Base-by-base conservation (phyloP, 1,284 basidiomycete genomes). In the Pholiota adiposa region DNA sequence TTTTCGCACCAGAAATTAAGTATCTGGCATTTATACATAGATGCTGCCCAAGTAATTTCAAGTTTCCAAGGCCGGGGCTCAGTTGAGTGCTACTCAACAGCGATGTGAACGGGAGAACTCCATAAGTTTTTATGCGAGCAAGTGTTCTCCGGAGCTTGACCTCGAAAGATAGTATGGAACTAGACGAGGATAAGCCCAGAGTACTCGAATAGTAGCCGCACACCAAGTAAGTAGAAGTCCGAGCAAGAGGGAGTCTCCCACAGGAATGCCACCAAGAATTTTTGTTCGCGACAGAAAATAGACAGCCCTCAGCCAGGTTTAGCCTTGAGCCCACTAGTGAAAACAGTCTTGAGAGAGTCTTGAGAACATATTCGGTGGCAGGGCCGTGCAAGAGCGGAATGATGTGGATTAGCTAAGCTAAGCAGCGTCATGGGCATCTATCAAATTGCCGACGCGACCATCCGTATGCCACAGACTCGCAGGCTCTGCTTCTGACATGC, bases 401-500 rank as follows among this genome's bases (percentile, higher is more conserved):
- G 11, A 23, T 23, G 5, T 16, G 9, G 21, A 23, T 46, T 23
- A 46, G 12, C 43, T 46, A 27, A 23, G 43, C 3, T 18, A 18
- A 19, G 44, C 25, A 46, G 25, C 12, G 5, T 27, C 16, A 50
- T 33, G 48, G 48, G 16, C n/a, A 33, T 50, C 48, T 33, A 50
- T 50, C 48, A 50, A 50, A 34, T 50, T 50, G 19, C 48, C 48
- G 48, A 34, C 48, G 48, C 27, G 48, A 50, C 48, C 48, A 34
- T 50, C 29, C 7, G 46, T 31, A 50, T 19, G n/a, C n/a, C 5
- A 34, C 9, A 50, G n/a, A n/a, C n/a, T 34, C 48, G 48, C 48
- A 50, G 48, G 48, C 31, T 29, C 18, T 33, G 48, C 31, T 33
- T 50, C 48, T 50, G 48, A 50, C 29, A 14, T 34, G 48, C 16